Conservation (phyloP, 1,284 basidiomycete genomes). For the Sphaerobolus stellatus region DNA sequence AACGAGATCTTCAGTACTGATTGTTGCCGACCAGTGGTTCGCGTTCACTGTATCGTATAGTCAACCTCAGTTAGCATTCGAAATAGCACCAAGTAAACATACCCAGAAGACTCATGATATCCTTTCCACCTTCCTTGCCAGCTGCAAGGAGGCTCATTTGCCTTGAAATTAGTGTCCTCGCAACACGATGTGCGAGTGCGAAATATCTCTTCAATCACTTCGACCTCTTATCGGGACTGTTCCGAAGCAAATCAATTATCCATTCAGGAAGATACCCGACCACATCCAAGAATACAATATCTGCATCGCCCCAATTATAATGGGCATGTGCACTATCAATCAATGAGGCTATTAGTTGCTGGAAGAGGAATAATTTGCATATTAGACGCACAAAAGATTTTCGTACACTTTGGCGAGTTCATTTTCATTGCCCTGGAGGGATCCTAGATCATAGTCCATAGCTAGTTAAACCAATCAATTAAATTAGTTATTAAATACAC, state of each 20-base stretch:
- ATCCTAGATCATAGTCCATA: neutral
- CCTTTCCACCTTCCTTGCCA: constrained; percentile 31
- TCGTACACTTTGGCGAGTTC: neutral
- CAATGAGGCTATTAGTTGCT: neutral
- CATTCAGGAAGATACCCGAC: neutral
- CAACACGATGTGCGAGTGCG: neutral
- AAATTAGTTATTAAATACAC: neutral
- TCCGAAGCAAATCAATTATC: neutral
- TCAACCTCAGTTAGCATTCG: too few relatives aligned
- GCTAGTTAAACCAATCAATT: neutral
- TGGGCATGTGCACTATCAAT: neutral
- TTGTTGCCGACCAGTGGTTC: too few relatives aligned
- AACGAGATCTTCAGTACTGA: too few relatives aligned
- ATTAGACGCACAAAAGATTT: neutral
- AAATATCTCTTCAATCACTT: neutral
- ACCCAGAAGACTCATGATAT: constrained; percentile 47
- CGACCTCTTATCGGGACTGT: neutral
- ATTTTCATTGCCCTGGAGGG: neutral
- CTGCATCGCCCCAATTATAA: neutral
- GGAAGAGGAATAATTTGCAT: neutral
- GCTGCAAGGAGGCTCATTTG: too few relatives aligned
- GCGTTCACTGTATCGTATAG: too few relatives aligned
- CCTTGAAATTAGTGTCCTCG: too few relatives aligned
- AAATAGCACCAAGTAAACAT: too few relatives aligned
- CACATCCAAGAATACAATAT: neutral